Percentiles rank a stretch among this genome's conserved stretches.
These are phyloP conservation scores for Dianthus caryophyllus DNA, from an alignment of 148 eudicot species.

Conservation along the genomic window DNA sequence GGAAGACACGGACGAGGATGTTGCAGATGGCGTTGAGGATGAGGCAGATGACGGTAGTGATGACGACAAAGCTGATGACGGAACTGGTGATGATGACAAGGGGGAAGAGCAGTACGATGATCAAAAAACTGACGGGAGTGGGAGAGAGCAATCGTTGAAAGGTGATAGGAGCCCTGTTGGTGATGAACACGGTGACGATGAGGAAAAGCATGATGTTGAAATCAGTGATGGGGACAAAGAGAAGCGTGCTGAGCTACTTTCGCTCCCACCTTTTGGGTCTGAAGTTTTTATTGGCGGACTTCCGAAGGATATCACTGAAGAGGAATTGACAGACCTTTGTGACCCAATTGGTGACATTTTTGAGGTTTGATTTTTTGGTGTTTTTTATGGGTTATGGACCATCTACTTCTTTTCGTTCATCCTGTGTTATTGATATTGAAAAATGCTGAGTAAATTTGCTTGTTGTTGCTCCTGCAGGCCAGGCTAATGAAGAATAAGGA, in stretches of 20 bases:
- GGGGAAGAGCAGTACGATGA: slow-evolving; percentile 54
- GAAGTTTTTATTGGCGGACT: slow-evolving; percentile 94
- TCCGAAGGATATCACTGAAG: slow-evolving; percentile 72
- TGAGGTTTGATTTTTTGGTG: slow-evolving; percentile 48
- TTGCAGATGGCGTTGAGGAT: slow-evolving; percentile 68
- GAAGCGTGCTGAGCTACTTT: slow-evolving; percentile 66
- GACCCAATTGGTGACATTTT: slow-evolving; percentile 70
- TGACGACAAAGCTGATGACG: slow-evolving; percentile 52
- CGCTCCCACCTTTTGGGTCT: slow-evolving; percentile 88
- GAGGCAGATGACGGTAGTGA: slow-evolving; percentile 44
- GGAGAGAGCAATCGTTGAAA: slow-evolving; percentile 45
- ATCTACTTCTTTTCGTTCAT: background rate
- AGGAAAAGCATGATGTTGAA: slow-evolving; percentile 36
- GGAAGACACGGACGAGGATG: slow-evolving; percentile 85
- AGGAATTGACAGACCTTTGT: slow-evolving; percentile 85
- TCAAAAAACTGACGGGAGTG: slow-evolving; percentile 41
- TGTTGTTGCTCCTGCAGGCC: slow-evolving; percentile 40
- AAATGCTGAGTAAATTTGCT: background rate
- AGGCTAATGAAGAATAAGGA: slow-evolving; percentile 81
- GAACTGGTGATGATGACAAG: slow-evolving; percentile 44
- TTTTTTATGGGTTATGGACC: background rate
- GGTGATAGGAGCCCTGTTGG: slow-evolving; percentile 38
- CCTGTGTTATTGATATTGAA: background rate
- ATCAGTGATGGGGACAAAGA: slow-evolving; percentile 40
- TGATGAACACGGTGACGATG: slow-evolving; percentile 39